Percentiles rank a stretch among this genome's conserved stretches.
Evolutionary conservation across 2,329 filamentous ascomycete species (phyloP).

Genomic region (Stachybotrys chartarum): DNA sequence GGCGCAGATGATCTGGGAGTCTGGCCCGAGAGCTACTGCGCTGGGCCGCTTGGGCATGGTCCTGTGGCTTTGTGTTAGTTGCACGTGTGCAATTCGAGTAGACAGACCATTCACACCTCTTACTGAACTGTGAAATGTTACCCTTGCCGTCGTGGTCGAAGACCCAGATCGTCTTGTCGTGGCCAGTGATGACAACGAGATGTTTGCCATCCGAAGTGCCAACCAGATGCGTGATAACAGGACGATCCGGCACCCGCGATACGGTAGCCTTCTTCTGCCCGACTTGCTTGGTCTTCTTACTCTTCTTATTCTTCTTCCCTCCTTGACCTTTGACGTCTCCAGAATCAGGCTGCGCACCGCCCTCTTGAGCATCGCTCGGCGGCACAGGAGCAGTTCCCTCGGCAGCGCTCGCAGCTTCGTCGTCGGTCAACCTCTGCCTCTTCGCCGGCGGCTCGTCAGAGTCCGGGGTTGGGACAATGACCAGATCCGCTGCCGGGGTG

Average conservation of each 20-base stretch:
- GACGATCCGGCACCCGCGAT: constrained; percentile 37
- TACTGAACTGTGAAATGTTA: constrained; percentile 58
- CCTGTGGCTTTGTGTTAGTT: constrained; percentile 37
- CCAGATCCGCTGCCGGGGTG: constrained; percentile 4
- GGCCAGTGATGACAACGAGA: constrained; percentile 72
- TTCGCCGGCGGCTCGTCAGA: constrained; percentile 26
- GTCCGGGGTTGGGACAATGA: constrained; percentile 8
- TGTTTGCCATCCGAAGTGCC: constrained; percentile 58
- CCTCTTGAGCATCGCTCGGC: constrained; percentile 5
- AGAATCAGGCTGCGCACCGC: constrained; percentile 1
- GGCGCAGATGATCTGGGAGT: constrained; percentile 69
- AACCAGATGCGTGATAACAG: constrained; percentile 63
- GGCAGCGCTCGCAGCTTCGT: constrained; percentile 10
- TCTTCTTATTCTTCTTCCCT: constrained; percentile 18
- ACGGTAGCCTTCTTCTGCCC: constrained; percentile 10
- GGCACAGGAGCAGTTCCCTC: constrained; percentile 3
- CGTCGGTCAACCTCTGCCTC: constrained; percentile 22
- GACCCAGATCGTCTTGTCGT: constrained; percentile 86
- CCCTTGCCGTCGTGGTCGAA: constrained; percentile 61
- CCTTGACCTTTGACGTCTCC: constrained; percentile 7
- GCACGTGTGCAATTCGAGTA: neutral
- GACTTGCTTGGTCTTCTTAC: constrained; percentile 21
- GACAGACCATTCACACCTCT: constrained; percentile 44
- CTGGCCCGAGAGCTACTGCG: constrained; percentile 61
- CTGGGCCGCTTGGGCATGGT: constrained; percentile 86